These are phyloP conservation scores for Podospora didyma DNA, from an alignment of 495 filamentous ascomycete species.

Conservation along the genomic window DNA sequence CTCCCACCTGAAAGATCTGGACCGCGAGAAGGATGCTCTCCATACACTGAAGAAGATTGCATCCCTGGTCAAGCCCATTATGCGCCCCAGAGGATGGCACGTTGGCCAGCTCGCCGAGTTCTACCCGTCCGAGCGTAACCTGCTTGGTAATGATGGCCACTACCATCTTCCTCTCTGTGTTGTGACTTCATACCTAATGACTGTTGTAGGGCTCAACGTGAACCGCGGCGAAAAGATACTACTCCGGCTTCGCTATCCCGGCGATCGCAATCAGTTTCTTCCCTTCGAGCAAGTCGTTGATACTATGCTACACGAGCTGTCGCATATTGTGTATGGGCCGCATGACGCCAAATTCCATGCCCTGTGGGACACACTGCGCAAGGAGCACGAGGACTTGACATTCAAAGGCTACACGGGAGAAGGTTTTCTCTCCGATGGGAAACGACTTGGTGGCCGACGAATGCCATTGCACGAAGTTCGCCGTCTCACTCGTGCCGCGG, in stretches of 20 bases:
- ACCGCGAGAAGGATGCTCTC: conserved; percentile 75
- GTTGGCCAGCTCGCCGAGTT: conserved; percentile 83
- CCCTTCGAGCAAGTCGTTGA: conserved; percentile 75
- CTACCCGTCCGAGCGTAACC: conserved; percentile 67
- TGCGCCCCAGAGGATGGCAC: conserved; percentile 79
- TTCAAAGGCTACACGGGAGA: conserved; percentile 88
- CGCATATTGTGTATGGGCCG: conserved; percentile 79
- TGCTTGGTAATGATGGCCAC: conserved; percentile 54
- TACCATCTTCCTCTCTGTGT: background rate
- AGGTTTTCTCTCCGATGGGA: conserved; percentile 76
- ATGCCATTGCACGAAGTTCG: conserved; percentile 73
- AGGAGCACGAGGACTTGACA: conserved; percentile 71
- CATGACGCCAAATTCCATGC: conserved; percentile 81
- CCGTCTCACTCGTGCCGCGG: conserved; percentile 67
- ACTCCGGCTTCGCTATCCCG: conserved; percentile 74
- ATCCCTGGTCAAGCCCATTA: conserved; percentile 91
- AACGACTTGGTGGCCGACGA: conserved; percentile 55
- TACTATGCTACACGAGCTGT: conserved; percentile 95
- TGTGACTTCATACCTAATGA: conserved; percentile 1
- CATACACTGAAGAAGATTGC: conserved; percentile 77
- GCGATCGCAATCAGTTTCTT: conserved; percentile 73
- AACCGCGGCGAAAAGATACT: conserved; percentile 75
- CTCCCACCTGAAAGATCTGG: conserved; percentile 70
- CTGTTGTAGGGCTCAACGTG: conserved; percentile 62
- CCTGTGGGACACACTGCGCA: conserved; percentile 82